Base-by-base conservation (phyloP, 176 grass and related monocot species). In the sorghum (Sorghum bicolor) region DNA sequence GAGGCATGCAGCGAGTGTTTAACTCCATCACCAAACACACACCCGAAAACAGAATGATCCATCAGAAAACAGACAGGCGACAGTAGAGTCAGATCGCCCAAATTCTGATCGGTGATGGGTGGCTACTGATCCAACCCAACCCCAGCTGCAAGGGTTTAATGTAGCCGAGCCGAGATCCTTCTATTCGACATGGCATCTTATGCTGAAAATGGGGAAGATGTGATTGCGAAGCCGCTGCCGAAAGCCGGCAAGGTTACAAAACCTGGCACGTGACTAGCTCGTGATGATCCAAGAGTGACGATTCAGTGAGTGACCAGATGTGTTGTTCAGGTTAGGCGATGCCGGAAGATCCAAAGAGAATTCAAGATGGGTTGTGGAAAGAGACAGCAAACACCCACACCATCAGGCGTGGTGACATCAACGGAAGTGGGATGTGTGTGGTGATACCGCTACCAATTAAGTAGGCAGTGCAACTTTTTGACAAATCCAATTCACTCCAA, bases 11-110 rank as follows among this genome's bases (percentile, higher is more conserved):
- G 34, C 28, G 63, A 34, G 48, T 76, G 63, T 64, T 73, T 61
- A 84, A 76, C 53, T 67, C 76, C 61, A 64, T 55, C 52, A 82
- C 64, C 78, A 78, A 86, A 86, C 73, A 33, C 58, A 39, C 69
- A 67, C 36, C 67, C 16, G 41, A 68, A 73, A 66, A 58, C 10
- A 75, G 20, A 25, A 37, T 67, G 60, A 82, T 30, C 22, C 50
- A 33, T 41, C 39, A 29, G 38, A 41, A 62, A 89, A 79, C 36
- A 40, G 37, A 48, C 33, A 38, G n/a, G 76, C 28, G 41, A 17
- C 76, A 78, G 76, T 48, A 25, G 31, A 47, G 6, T 26, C 66
- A 79, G 58, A 64, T 86, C 17, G 19, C 79, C 67, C 57, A 67
- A 69, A 69, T 69, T 61, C 79, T 83, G 30, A 44, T 29, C 2